Evolutionary conservation across 2,329 filamentous ascomycete species (phyloP).

Genomic region (Aspergillus melleus): DNA sequence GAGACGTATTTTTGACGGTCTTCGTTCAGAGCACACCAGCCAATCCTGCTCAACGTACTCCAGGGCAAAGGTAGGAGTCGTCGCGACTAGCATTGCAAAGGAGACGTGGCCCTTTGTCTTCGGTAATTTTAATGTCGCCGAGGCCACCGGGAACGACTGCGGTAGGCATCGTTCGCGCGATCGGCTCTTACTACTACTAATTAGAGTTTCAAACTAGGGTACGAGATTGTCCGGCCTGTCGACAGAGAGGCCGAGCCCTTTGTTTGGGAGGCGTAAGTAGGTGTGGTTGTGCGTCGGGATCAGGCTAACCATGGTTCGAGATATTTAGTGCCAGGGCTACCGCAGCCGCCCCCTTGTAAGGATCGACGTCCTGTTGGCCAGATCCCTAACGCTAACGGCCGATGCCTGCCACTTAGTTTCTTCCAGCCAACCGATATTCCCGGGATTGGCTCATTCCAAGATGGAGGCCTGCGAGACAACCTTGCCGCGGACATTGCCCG

Average conservation of each 20-base stretch:
- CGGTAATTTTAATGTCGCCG: slow-evolving; percentile 18
- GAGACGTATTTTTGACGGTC: slow-evolving; percentile 13
- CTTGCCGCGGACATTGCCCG: slow-evolving; percentile 9
- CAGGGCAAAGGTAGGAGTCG: slow-evolving; percentile 10
- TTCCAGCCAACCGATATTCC: slow-evolving; percentile 17
- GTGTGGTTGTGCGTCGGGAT: neutral
- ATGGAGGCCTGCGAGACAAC: slow-evolving; percentile 9
- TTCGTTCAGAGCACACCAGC: neutral
- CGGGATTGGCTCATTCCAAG: slow-evolving; percentile 8
- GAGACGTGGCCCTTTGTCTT: slow-evolving; percentile 17
- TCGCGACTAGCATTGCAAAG: slow-evolving; percentile 19
- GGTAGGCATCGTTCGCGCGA: slow-evolving; percentile 8
- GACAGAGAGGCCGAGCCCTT: slow-evolving; percentile 6
- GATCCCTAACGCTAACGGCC: neutral
- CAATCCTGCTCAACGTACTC: neutral
- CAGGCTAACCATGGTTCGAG: neutral
- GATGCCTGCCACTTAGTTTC: slow-evolving; percentile 11
- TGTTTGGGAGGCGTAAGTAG: slow-evolving; percentile 13
- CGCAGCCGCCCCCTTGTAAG: slow-evolving; percentile 15
- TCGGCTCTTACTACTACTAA: no score
- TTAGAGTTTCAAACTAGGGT: slow-evolving; percentile 5
- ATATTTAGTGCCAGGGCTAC: slow-evolving; percentile 18
- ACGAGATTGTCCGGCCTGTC: slow-evolving; percentile 11
- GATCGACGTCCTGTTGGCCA: neutral
- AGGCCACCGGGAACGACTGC: neutral